Conservation (phyloP, 805 yeast species). For the Myxozyma neglecta region DNA sequence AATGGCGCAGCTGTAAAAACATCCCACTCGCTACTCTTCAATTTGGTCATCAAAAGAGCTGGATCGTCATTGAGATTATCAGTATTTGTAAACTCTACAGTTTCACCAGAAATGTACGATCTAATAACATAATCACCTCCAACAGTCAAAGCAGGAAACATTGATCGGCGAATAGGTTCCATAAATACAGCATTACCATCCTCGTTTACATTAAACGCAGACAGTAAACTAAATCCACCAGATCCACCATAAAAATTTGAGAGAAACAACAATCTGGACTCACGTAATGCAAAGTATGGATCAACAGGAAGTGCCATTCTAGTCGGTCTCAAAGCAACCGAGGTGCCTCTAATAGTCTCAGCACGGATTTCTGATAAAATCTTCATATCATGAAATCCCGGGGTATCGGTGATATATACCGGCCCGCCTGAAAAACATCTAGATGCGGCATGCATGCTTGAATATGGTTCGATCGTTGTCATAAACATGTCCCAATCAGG, state of each 20-base stretch:
- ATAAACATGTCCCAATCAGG: slow-evolving; percentile 41
- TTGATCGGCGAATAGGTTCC: slow-evolving; percentile 17
- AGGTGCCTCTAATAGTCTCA: slow-evolving; percentile 19
- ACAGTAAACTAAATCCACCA: slow-evolving; percentile 29
- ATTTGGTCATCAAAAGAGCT: slow-evolving; percentile 18
- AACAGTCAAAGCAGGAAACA: slow-evolving; percentile 23
- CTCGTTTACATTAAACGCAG: slow-evolving; percentile 25
- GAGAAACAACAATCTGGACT: slow-evolving; percentile 18
- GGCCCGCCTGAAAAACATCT: slow-evolving; percentile 40
- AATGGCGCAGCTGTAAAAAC: slow-evolving; percentile 31
- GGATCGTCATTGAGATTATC: slow-evolving; percentile 2
- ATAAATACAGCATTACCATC: slow-evolving; percentile 4
- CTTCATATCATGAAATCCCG: slow-evolving; percentile 31
- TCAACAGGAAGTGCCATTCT: slow-evolving; percentile 24
- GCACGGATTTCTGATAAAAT: slow-evolving; percentile 24
- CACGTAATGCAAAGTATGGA: slow-evolving; percentile 22
- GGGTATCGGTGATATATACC: slow-evolving; percentile 37
- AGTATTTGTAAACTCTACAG: slow-evolving; percentile 14
- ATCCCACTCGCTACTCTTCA: slow-evolving; percentile 25
- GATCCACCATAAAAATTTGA: slow-evolving; percentile 27
- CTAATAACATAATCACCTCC: slow-evolving; percentile 24
- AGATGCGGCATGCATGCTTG: slow-evolving; percentile 37
- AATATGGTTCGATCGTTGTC: slow-evolving; percentile 28
- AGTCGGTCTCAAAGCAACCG: slow-evolving; percentile 27
- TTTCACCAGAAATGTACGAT: slow-evolving; percentile 20